phyloP scores from a whole-genome alignment of 139 green algal genomes.

The Chlamydomonas sphaeroides region DNA sequence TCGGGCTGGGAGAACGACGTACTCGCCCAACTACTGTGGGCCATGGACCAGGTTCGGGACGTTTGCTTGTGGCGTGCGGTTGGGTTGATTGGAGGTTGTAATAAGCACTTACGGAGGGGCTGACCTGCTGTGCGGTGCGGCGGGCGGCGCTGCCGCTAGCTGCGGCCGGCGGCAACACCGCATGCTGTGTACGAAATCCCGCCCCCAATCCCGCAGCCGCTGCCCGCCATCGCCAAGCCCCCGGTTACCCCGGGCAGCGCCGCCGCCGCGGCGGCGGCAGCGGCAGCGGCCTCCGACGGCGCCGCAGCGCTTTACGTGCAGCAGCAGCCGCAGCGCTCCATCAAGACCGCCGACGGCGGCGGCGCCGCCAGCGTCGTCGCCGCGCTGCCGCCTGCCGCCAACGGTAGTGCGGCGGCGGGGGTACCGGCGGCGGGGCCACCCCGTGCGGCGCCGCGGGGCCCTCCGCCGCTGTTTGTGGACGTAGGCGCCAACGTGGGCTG shows the following conservation, averaged over 20 bases:
- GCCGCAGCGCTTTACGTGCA: neutral
- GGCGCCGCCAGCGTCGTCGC: too few relatives aligned
- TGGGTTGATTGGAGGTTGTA: too few relatives aligned
- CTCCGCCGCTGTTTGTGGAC: conserved; percentile 37
- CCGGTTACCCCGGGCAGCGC: neutral
- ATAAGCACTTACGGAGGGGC: too few relatives aligned
- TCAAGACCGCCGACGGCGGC: neutral
- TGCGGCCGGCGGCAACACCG: neutral
- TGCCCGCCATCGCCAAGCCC: neutral
- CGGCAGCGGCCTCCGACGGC: neutral
- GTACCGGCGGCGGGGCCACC: neutral
- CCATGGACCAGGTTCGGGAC: neutral
- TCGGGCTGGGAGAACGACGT: conserved; percentile 15
- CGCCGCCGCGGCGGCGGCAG: neutral
- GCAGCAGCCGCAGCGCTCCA: neutral
- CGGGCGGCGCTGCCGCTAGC: neutral
- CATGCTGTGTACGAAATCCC: too few relatives aligned
- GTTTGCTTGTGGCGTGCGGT: too few relatives aligned
- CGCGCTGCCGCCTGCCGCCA: neutral
- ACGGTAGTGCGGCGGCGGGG: neutral
- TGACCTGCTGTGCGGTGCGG: too few relatives aligned
- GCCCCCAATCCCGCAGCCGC: too few relatives aligned
- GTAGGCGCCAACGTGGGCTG: conserved; percentile 45
- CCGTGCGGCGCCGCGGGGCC: neutral
- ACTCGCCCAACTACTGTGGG: conserved; percentile 16